Conservation (phyloP, 2,329 filamentous ascomycete genomes). For the Dendryphion nanum region DNA sequence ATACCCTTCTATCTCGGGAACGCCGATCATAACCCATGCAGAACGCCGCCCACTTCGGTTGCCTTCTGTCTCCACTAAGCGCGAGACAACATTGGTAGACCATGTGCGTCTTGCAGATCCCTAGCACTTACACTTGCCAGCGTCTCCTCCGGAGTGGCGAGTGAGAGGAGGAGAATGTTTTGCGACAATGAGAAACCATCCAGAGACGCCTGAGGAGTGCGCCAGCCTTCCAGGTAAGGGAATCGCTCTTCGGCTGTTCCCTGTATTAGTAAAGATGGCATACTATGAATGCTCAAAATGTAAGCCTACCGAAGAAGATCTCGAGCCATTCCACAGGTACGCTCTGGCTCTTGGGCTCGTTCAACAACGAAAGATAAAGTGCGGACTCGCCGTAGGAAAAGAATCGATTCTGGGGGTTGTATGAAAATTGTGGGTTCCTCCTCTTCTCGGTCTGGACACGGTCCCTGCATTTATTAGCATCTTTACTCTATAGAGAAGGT, state of each 20-base stretch:
- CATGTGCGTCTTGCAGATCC: no score
- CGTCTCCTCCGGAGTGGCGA: neutral
- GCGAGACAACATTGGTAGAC: no score
- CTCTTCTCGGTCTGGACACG: conserved; percentile 13
- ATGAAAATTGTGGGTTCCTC: conserved; percentile 16
- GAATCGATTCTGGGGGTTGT: conserved; percentile 10
- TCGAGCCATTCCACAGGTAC: conserved; percentile 18
- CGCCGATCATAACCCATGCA: no score
- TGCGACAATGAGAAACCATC: neutral
- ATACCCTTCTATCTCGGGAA: no score
- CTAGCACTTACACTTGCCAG: no score
- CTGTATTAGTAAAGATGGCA: conserved; percentile 1
- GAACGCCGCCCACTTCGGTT: no score
- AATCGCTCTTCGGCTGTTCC: conserved; percentile 20
- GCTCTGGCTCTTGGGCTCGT: conserved; percentile 9
- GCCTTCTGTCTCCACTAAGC: no score
- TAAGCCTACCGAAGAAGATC: conserved; percentile 22
- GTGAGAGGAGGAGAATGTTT: neutral
- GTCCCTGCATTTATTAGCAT: conserved; percentile 4
- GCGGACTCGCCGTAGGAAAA: conserved; percentile 20
- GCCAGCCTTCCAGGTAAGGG: conserved; percentile 21
- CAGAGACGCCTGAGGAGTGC: conserved; percentile 4
- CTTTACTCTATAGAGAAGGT: neutral
- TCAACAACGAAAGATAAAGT: conserved; percentile 15
- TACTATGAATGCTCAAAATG: neutral